phyloP scores from a whole-genome alignment of 2,329 filamentous ascomycete species.

The Fusarium coffeatum region DNA sequence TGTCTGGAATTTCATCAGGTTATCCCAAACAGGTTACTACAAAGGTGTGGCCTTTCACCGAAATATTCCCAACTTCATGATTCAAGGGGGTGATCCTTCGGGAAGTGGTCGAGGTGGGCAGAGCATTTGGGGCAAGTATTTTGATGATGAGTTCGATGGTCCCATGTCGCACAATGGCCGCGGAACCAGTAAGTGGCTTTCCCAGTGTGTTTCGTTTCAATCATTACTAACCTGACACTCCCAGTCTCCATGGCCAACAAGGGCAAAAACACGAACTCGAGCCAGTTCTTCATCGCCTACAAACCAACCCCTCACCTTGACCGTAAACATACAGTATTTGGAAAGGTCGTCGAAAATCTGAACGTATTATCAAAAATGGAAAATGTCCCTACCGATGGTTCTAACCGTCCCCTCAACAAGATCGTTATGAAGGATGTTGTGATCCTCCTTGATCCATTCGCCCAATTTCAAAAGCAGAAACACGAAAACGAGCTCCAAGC shows the following conservation, averaged over 20 bases:
- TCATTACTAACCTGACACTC: slow-evolving; percentile 8
- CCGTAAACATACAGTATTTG: slow-evolving; percentile 97
- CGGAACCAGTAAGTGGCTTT: slow-evolving; percentile 65
- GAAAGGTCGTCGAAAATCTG: slow-evolving; percentile 80
- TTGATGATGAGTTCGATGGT: slow-evolving; percentile 92
- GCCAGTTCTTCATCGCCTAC: slow-evolving; percentile 95
- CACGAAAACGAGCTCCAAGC: slow-evolving; percentile 70
- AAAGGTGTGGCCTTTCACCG: slow-evolving; percentile 86
- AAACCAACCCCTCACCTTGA: slow-evolving; percentile 86
- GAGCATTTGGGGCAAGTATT: slow-evolving; percentile 94
- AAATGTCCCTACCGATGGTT: slow-evolving; percentile 77
- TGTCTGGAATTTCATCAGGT: slow-evolving; percentile 95
- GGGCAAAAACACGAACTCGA: slow-evolving; percentile 96
- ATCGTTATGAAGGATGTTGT: slow-evolving; percentile 85
- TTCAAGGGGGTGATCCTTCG: slow-evolving; percentile 94
- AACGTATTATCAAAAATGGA: slow-evolving; percentile 82
- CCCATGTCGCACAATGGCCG: slow-evolving; percentile 84
- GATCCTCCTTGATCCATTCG: slow-evolving; percentile 93
- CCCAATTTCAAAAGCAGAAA: slow-evolving; percentile 86
- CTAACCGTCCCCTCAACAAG: slow-evolving; percentile 79
- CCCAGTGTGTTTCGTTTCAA: background rate
- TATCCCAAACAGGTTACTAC: slow-evolving; percentile 93
- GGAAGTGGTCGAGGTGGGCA: slow-evolving; percentile 91
- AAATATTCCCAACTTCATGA: slow-evolving; percentile 97
- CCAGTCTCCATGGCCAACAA: slow-evolving; percentile 92